These are phyloP conservation scores for Pachyrhizus erosus DNA, from an alignment of 306 rosid species.

Conservation along the genomic window DNA sequence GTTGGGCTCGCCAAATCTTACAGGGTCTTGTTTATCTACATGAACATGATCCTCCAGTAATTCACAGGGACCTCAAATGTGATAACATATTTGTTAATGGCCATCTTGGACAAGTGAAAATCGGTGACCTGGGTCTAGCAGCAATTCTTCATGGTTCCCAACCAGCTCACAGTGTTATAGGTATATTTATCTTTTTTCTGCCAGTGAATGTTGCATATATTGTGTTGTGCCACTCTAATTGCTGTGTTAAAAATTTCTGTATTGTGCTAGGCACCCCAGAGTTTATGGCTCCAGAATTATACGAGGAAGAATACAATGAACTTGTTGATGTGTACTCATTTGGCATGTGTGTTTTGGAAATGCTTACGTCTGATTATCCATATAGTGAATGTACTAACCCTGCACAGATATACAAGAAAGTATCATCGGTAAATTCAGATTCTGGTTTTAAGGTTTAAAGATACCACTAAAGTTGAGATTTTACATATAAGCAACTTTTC, in stretches of 20 bases:
- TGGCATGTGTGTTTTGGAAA: constrained; percentile 96
- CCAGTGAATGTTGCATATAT: background rate
- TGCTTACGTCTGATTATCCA: constrained; percentile 86
- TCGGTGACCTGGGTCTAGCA: constrained; percentile 91
- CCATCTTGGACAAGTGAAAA: constrained; percentile 93
- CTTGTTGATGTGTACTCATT: constrained; percentile 95
- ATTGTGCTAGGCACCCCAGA: constrained; percentile 79
- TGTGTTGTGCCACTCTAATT: constrained; percentile 15
- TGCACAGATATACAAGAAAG: constrained; percentile 96
- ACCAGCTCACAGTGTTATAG: constrained; percentile 89
- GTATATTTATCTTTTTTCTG: constrained; percentile 47
- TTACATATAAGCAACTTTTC: constrained; percentile 30
- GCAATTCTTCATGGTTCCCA: constrained; percentile 77
- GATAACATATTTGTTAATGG: constrained; percentile 91
- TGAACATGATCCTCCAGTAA: constrained; percentile 82
- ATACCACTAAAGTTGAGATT: background rate
- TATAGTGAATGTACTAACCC: constrained; percentile 85
- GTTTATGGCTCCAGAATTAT: constrained; percentile 95
- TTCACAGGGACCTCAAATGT: constrained; percentile 92
- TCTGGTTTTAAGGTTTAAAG: constrained; percentile 13
- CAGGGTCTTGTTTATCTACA: constrained; percentile 82
- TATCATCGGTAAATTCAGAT: constrained; percentile 70
- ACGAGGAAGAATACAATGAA: constrained; percentile 88
- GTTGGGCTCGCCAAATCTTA: constrained; percentile 82
- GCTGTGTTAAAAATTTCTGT: background rate